Evolutionary conservation across 83 land plant genomes (phyloP).

Genomic region (Thuja plicata): DNA sequence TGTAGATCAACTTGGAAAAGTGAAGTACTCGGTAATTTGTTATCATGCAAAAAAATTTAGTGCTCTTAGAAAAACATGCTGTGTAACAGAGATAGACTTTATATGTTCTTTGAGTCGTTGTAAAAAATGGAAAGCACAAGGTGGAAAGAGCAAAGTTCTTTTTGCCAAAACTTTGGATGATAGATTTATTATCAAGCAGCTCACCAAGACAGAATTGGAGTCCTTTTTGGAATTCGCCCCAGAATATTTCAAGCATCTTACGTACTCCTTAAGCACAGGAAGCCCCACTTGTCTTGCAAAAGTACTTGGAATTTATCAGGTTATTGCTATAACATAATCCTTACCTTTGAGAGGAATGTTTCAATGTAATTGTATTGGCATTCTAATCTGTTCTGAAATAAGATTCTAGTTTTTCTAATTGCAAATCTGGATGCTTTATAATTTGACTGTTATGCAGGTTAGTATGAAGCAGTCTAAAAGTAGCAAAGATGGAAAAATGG

Average conservation of each 20-base stretch:
- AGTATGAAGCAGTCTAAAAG: constrained; percentile 60
- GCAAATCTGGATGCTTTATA: constrained; percentile 8
- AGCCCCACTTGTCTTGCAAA: constrained; percentile 98
- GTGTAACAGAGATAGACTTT: constrained; percentile 75
- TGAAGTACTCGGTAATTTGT: constrained; percentile 78
- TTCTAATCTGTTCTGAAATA: neutral
- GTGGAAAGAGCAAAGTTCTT: constrained; percentile 98
- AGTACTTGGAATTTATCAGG: constrained; percentile 93
- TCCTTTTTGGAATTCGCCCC: constrained; percentile 96
- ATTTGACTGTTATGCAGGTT: constrained; percentile 32
- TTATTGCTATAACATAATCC: constrained; percentile 8
- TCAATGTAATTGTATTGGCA: neutral
- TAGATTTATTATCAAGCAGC: constrained; percentile 95
- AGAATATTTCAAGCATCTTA: constrained; percentile 82
- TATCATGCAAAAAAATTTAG: constrained; percentile 88
- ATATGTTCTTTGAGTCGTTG: constrained; percentile 92
- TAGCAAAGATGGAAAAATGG: constrained; percentile 83
- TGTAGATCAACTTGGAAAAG: constrained; percentile 39
- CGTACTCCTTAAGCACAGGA: constrained; percentile 63
- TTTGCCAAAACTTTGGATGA: constrained; percentile 98
- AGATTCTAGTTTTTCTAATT: constrained; percentile 4
- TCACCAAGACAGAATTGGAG: constrained; percentile 89
- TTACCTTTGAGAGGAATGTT: neutral
- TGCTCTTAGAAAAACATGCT: constrained; percentile 77
- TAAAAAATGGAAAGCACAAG: constrained; percentile 96